Percentiles rank a stretch among this genome's conserved stretches.
phyloP scores from a whole-genome alignment of 225 moss, liverwort and hornwort genomes.

The Takakia lepidozioides region DNA sequence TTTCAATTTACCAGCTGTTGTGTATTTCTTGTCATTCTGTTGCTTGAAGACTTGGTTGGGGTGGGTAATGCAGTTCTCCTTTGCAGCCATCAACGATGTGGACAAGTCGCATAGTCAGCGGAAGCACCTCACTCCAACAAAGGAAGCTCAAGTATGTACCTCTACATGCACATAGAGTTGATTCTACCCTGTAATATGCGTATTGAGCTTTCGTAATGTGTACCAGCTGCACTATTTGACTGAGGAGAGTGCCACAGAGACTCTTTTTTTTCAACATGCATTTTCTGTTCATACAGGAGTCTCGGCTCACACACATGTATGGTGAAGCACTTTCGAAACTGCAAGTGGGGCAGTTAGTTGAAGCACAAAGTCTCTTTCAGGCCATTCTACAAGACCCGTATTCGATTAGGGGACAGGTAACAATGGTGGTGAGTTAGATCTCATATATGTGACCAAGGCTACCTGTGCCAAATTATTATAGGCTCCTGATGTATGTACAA shows the following conservation, averaged over 20 bases:
- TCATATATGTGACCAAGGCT: no score
- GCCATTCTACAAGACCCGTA: constrained; percentile 64
- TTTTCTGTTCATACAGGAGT: constrained; percentile 37
- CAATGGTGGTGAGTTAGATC: not conserved
- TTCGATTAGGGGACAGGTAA: constrained; percentile 53
- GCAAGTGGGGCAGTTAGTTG: constrained; percentile 52
- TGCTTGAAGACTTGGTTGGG: no score
- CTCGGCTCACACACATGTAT: constrained; percentile 63
- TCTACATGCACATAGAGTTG: no score
- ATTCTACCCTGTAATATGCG: no score
- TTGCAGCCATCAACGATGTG: constrained; percentile 69
- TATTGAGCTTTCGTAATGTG: no score
- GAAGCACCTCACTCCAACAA: constrained; percentile 57
- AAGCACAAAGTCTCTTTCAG: constrained; percentile 45
- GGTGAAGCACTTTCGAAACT: constrained; percentile 55
- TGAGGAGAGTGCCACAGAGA: not conserved
- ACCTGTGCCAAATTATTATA: no score
- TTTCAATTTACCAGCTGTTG: no score
- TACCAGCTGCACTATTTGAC: no score
- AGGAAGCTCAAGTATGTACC: constrained; percentile 57
- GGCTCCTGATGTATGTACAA: no score
- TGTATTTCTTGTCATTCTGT: no score
- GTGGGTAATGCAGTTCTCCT: constrained; percentile 64
- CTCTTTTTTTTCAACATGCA: not conserved
- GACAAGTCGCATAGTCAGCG: constrained; percentile 46